Base-by-base conservation (phyloP, 805 yeast species). In the Millerago galiae region DNA sequence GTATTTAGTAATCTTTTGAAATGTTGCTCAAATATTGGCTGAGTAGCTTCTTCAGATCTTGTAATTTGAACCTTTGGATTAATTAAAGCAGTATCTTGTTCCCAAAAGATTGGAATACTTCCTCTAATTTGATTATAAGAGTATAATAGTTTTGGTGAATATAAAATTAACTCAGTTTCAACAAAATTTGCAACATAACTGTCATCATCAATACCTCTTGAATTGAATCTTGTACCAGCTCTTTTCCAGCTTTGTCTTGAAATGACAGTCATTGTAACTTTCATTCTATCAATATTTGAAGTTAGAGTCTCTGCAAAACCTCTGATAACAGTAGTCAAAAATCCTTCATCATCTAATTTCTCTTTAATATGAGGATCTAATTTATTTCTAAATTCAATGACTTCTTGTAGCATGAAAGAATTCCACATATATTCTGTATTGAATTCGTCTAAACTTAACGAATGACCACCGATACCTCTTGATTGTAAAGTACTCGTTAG, bases 371-470 rank as follows among this genome's bases (percentile, higher is more conserved):
- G 74, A 5, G 68, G 66, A 32, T 82, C 90, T 42, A 88, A 65
- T 43, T 83, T 82, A 48, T 81, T 72, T 47, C 95, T 71, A 62
- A 83, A 90, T 36, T 76, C 72, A 48, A 87, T 69, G 39, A 91
- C 73, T 48, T 88, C 95, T 42, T 80, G 74, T 81, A 90, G 82
- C 81, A 93, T 77, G 60, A 85, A 91, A 8, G 84, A 75, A 60
- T 93, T 93, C 99, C 99, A 93, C 98, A 93, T 91, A 59, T 85
- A 93, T 51, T 89, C 90, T 38, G 78, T 79, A 58, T 83, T 91
- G 51, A 77, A 82, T 36, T 84, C 70, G 51, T 77, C 82, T 45
- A 66, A 63, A 38, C 78, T 70, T 37, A 75, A 54, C 0, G 77
- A 66, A 44, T 66, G 65, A 2, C 62, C 57, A 34, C 65, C 61